Percentiles rank a stretch among this genome's conserved stretches.
phyloP scores from a whole-genome alignment of 2,329 filamentous ascomycete genomes.

The Plectosphaerella plurivora region DNA sequence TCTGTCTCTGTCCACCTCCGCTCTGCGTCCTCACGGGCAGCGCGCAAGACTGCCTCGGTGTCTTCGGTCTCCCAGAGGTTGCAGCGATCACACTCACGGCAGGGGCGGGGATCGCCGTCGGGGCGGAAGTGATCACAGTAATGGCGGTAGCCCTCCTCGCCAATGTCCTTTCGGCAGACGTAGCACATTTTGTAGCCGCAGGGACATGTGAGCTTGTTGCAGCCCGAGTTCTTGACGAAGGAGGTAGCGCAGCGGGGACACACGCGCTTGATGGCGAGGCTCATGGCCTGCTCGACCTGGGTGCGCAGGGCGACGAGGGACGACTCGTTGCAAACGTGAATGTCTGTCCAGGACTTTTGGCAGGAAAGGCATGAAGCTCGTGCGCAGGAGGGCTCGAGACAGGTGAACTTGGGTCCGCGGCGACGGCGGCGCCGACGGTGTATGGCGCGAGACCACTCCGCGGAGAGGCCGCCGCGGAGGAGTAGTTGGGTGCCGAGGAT shows the following conservation, averaged over 20 bases:
- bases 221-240: conserved; percentile 90
- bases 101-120: conserved; percentile 66
- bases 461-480: conserved; percentile 33
- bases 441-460: conserved; percentile 55
- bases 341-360: conserved; percentile 76
- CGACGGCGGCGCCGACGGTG: conserved; percentile 64
- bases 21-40: conserved; percentile 69
- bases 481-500: conserved; percentile 37
- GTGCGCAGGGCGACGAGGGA: conserved; percentile 77
- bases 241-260: conserved; percentile 87
- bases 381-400: conserved; percentile 63
- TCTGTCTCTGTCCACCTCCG: conserved; percentile 65
- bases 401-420: conserved; percentile 73
- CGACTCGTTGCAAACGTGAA: conserved; percentile 86
- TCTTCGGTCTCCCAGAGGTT: conserved; percentile 77
- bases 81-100: conserved; percentile 74
- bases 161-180: conserved; percentile 75
- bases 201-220: conserved; percentile 93
- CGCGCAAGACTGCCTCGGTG: conserved; percentile 60
- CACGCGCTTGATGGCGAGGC: conserved; percentile 88
- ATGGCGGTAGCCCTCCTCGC: conserved; percentile 75
- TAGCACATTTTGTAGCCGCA: conserved; percentile 99
- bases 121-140: conserved; percentile 95
- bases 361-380: conserved; percentile 78
- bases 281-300: conserved; percentile 89